Conservation (phyloP, 2,329 filamentous ascomycete genomes). For the Aspergillus thermomutatus region DNA sequence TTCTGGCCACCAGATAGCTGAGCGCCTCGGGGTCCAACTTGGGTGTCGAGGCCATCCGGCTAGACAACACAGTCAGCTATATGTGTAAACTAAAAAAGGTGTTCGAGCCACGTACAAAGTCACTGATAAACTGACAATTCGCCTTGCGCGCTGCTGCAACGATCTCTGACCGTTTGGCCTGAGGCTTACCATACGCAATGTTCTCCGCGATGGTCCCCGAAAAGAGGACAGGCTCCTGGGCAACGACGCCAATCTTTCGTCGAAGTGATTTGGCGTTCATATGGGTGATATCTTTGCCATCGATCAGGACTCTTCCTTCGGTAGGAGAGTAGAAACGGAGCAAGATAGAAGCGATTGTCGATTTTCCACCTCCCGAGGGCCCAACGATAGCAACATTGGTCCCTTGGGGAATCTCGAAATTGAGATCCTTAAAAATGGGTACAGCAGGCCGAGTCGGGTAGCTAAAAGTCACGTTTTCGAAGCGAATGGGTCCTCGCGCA, state of each 20-base stretch:
- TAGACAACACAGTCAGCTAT: slow-evolving; percentile 22
- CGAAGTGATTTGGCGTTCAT: slow-evolving; percentile 94
- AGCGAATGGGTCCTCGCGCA: slow-evolving; percentile 83
- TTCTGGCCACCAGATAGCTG: slow-evolving; percentile 96
- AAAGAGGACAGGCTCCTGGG: slow-evolving; percentile 93
- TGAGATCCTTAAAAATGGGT: slow-evolving; percentile 80
- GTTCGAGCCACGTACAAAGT: slow-evolving; percentile 61
- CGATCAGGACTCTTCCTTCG: slow-evolving; percentile 72
- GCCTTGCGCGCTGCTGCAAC: slow-evolving; percentile 82
- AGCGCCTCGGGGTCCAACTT: slow-evolving; percentile 85
- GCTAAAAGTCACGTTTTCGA: slow-evolving; percentile 79
- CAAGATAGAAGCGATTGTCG: slow-evolving; percentile 86
- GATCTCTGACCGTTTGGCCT: slow-evolving; percentile 75
- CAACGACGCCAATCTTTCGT: slow-evolving; percentile 88
- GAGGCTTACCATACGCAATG: slow-evolving; percentile 84
- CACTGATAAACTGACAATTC: slow-evolving; percentile 94
- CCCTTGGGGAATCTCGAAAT: slow-evolving; percentile 88
- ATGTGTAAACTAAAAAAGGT: background rate
- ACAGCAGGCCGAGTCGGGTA: slow-evolving; percentile 94
- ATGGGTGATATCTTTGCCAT: slow-evolving; percentile 73
- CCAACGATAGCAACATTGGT: slow-evolving; percentile 96
- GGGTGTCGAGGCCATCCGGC: slow-evolving; percentile 91
- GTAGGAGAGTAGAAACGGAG: slow-evolving; percentile 88
- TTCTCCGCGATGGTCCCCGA: slow-evolving; percentile 74
- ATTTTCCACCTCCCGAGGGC: slow-evolving; percentile 93